A percentile compares a stretch with the other conserved stretches of the same genome.
phyloP scores from a whole-genome alignment of 371 early-diverging fungal genomes.

The Syncephalastrum monosporum region DNA sequence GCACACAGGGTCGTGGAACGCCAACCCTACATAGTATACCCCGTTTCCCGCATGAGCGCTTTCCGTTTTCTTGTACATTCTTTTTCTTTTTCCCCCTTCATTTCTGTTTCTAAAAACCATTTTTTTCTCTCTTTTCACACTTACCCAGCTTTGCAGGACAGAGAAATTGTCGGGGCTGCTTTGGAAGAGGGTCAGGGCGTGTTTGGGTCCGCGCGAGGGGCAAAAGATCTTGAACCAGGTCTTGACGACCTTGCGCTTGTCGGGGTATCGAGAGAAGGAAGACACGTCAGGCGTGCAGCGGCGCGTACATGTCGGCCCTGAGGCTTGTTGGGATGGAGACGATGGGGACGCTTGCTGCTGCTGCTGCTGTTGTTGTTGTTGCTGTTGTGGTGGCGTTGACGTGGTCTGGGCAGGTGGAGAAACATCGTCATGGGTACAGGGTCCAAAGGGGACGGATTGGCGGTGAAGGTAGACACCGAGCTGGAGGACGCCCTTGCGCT shows the following conservation, averaged over 20 bases:
- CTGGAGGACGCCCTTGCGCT: slow-evolving; percentile 37
- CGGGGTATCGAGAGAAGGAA: slow-evolving; percentile 44
- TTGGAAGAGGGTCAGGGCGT: slow-evolving; percentile 55
- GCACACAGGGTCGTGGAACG: slow-evolving; percentile 52
- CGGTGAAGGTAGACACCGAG: slow-evolving; percentile 59
- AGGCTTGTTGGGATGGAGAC: background rate
- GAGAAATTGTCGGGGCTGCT: slow-evolving; percentile 57
- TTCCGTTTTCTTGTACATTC: background rate
- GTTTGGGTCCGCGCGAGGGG: slow-evolving; percentile 46
- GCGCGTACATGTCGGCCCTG: background rate
- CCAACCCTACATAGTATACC: slow-evolving; percentile 42
- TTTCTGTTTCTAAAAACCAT: too few relatives aligned
- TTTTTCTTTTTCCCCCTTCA: too few relatives aligned
- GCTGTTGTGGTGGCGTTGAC: background rate
- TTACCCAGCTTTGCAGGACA: slow-evolving; percentile 56
- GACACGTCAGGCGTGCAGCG: slow-evolving; percentile 13
- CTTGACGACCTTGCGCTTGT: slow-evolving; percentile 42
- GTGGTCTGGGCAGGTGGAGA: background rate
- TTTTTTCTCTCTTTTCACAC: background rate
- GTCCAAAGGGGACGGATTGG: slow-evolving; percentile 37
- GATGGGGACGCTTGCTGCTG: background rate
- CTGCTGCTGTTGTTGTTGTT: slow-evolving; percentile 6
- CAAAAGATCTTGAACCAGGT: slow-evolving; percentile 64
- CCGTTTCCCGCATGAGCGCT: background rate
- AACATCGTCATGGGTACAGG: slow-evolving; percentile 14